Conservation (phyloP, 371 early-diverging fungal genomes). For the Coemansia sp. region DNA sequence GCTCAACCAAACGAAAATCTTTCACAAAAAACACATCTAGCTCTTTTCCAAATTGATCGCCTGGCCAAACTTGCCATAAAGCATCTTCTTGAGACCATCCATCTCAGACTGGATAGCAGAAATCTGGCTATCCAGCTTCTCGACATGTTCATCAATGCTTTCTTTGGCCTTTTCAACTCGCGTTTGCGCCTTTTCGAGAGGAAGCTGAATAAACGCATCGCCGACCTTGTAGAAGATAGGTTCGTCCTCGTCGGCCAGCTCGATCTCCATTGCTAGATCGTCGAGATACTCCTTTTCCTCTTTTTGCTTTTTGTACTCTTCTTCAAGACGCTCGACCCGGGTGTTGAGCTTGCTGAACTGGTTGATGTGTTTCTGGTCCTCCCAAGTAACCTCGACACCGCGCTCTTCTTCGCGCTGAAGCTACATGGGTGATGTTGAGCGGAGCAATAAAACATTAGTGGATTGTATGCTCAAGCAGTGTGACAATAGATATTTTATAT, state of each 20-base stretch:
- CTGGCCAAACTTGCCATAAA: slow-evolving; percentile 92
- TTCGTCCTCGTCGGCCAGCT: slow-evolving; percentile 91
- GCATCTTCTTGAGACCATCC: slow-evolving; percentile 76
- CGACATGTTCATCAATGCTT: slow-evolving; percentile 60
- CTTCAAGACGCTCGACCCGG: slow-evolving; percentile 76
- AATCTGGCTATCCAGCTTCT: slow-evolving; percentile 66
- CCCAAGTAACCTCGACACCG: slow-evolving; percentile 90
- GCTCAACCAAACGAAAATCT: background rate
- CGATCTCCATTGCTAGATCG: slow-evolving; percentile 86
- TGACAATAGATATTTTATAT: background rate
- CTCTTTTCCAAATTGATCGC: slow-evolving; percentile 91
- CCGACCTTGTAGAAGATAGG: slow-evolving; percentile 81
- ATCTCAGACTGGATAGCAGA: slow-evolving; percentile 70
- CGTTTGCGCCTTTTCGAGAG: slow-evolving; percentile 72
- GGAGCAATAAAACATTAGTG: background rate
- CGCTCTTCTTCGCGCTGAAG: slow-evolving; percentile 76
- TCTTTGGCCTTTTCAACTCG: slow-evolving; percentile 67
- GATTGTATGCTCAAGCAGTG: no score
- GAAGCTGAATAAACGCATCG: slow-evolving; percentile 81
- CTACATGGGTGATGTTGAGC: slow-evolving; percentile 28
- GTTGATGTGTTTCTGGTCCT: slow-evolving; percentile 94
- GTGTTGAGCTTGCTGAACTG: slow-evolving; percentile 83
- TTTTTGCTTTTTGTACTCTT: slow-evolving; percentile 74
- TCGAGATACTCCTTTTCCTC: slow-evolving; percentile 90
- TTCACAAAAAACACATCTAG: slow-evolving; percentile 27